Conservation (phyloP, 2,329 filamentous ascomycete genomes). For the Cadophora sp. region DNA sequence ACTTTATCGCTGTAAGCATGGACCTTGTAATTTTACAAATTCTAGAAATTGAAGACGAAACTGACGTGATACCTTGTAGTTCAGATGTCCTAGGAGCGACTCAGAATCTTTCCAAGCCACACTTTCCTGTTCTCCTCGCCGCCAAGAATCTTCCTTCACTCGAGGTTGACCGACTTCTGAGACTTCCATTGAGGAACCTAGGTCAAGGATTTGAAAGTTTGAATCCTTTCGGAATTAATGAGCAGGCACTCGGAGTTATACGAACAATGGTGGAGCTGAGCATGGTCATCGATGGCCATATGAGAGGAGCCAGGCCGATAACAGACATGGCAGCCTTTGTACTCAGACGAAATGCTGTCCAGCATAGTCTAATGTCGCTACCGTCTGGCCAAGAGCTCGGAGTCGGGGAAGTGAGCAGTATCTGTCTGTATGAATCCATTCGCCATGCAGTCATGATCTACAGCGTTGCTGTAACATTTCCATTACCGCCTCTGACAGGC, state of each 20-base stretch:
- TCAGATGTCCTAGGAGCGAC: slow-evolving; percentile 27
- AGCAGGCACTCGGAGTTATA: not conserved
- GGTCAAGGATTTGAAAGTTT: slow-evolving; percentile 18
- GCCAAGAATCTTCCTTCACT: not conserved
- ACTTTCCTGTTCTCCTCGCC: slow-evolving; percentile 20
- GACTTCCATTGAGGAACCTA: slow-evolving; percentile 4
- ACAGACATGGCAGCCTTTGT: slow-evolving; percentile 17
- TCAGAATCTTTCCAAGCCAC: slow-evolving; percentile 20
- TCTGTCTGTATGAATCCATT: slow-evolving; percentile 24
- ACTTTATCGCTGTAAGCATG: slow-evolving; percentile 24
- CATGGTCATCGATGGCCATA: slow-evolving; percentile 24
- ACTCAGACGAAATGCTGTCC: slow-evolving; percentile 17
- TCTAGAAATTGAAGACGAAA: not conserved
- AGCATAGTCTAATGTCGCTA: slow-evolving; percentile 24
- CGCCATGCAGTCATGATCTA: slow-evolving; percentile 24
- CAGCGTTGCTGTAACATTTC: slow-evolving; percentile 26
- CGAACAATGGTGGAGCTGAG: slow-evolving; percentile 23
- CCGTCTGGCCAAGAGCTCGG: slow-evolving; percentile 15
- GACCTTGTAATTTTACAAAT: not conserved
- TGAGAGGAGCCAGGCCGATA: slow-evolving; percentile 16
- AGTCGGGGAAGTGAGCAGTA: slow-evolving; percentile 20
- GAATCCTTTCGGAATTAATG: slow-evolving; percentile 14
- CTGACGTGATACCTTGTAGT: not conserved
- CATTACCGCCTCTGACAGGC: slow-evolving; percentile 8
- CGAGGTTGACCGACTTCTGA: not conserved